Conservation (phyloP, 2,329 filamentous ascomycete genomes). For the Calonectria hawksworthii region DNA sequence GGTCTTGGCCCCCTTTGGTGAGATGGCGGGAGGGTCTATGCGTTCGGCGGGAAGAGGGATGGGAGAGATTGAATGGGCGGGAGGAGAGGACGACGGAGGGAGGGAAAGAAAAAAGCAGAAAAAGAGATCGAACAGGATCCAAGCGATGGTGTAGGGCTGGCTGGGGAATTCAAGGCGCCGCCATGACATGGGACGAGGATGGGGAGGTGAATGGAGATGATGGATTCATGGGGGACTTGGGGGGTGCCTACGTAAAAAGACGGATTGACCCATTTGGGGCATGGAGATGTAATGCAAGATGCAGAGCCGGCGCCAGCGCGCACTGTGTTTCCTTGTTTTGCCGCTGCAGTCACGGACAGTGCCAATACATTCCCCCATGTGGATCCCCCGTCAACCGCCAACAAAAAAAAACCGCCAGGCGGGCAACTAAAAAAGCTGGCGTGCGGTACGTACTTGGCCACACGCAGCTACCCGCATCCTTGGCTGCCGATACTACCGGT, state of each 20-base stretch:
- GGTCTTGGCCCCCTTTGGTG: neutral
- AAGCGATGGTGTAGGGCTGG: slow-evolving; percentile 31
- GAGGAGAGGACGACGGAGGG: neutral
- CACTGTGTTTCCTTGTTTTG: slow-evolving; percentile 11
- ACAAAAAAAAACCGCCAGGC: slow-evolving; percentile 18
- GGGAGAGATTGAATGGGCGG: slow-evolving; percentile 9
- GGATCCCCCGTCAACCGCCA: neutral
- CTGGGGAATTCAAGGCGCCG: slow-evolving; percentile 31
- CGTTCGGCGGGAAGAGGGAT: neutral
- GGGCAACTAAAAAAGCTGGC: slow-evolving; percentile 1
- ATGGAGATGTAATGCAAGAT: neutral
- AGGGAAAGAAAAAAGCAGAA: slow-evolving; percentile 9
- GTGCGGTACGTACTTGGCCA: slow-evolving; percentile 18
- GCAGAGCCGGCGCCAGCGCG: neutral
- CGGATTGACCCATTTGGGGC: neutral
- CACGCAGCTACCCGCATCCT: slow-evolving; percentile 13
- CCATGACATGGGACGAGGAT: slow-evolving; percentile 33
- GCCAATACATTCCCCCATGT: neutral
- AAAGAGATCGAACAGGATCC: slow-evolving; percentile 25
- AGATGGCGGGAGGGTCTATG: slow-evolving; percentile 19
- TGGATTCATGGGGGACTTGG: slow-evolving; percentile 17
- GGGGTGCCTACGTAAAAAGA: neutral
- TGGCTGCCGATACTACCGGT: slow-evolving; percentile 16
- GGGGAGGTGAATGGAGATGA: slow-evolving; percentile 32
- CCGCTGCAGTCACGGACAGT: neutral